Conservation (phyloP, 2,329 filamentous ascomycete species). For the Seiridium cupressi region DNA sequence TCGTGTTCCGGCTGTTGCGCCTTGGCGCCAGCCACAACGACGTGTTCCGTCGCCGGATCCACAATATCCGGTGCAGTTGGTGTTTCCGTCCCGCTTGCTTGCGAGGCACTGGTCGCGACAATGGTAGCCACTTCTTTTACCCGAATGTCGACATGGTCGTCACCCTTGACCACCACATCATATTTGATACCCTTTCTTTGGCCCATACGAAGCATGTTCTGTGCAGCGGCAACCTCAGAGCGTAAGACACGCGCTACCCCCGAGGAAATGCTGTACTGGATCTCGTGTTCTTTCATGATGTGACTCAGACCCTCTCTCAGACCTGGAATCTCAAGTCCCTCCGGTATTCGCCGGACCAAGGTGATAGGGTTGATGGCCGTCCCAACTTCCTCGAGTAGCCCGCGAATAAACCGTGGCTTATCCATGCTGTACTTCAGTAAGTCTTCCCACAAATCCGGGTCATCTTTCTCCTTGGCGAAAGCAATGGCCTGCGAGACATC, state of each 20-base stretch:
- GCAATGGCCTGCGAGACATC: conserved; percentile 91
- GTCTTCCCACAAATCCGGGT: conserved; percentile 92
- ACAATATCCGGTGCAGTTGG: conserved; percentile 14
- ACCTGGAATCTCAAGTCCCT: conserved; percentile 89
- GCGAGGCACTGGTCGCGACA: conserved; percentile 14
- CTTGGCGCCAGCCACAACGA: conserved; percentile 10
- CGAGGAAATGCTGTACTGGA: conserved; percentile 88
- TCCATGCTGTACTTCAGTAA: conserved; percentile 96
- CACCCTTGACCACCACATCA: conserved; percentile 58
- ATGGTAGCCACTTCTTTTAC: conserved; percentile 36
- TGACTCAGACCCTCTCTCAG: conserved; percentile 83
- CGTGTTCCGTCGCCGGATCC: conserved; percentile 9
- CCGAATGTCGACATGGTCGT: conserved; percentile 41
- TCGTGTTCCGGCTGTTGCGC: conserved; percentile 27
- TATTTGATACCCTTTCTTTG: conserved; percentile 88
- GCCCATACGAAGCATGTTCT: conserved; percentile 75
- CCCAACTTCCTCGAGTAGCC: conserved; percentile 87
- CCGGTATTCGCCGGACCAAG: conserved; percentile 85
- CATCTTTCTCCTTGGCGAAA: conserved; percentile 91
- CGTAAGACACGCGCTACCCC: conserved; percentile 84
- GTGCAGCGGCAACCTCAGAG: conserved; percentile 82
- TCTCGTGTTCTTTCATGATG: conserved; percentile 93
- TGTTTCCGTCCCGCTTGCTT: conserved; percentile 19
- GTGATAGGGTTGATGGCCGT: conserved; percentile 91
- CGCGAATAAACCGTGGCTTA: conserved; percentile 91